Evolutionary conservation across 495 filamentous ascomycete genomes (phyloP), one percentile per base, ranked within the genome.

Genomic region (Bacidia rubella): DNA sequence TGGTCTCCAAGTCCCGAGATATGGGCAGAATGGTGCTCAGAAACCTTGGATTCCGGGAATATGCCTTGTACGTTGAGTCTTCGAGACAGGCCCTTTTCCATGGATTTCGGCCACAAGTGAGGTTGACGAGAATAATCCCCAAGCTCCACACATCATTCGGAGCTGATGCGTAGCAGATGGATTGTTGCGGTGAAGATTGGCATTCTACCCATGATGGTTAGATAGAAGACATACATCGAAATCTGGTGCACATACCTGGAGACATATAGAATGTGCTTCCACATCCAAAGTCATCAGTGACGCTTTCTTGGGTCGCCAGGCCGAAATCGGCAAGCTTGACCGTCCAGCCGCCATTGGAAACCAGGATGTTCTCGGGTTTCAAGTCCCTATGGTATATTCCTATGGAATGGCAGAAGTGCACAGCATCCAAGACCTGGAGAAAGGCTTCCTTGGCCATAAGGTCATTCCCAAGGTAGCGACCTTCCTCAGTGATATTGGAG

Each of bases 191-290:
- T 43, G 83, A 73, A 65, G 93, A 86, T 73, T 97, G 86, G 64
- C 93, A 98, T 78, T 97, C 92, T 97, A 69, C 51, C 66, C 7
- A 35, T 5, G 15, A 35, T 7, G 29, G 29, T 5, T 35, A n/a
- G n/a, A n/a, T n/a, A n/a, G n/a, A 32, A 59, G 54, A 54, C 47
- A 62, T 65, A 49, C 66, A 62, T 9, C 40, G 55, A 25, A 59
- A 41, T 54, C 49, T 49, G n/a, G n/a, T n/a, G n/a, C n/a, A 26
- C 76, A 69, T 86, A 96, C 92, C 92, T 78, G 92, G 92, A 53
- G 85, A 90, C 93, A 97, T 97, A 72, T 99, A 97, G 65, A 99
- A 97, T 12, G 92, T 97, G 17, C 90, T 96, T 47, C 92, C 92
- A 67, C 93, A 99, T 52, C 93, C 93, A 68, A 94, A 96, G 66